Base-by-base conservation (phyloP, 2,329 filamentous ascomycete species). In the Neonectria sp. region DNA sequence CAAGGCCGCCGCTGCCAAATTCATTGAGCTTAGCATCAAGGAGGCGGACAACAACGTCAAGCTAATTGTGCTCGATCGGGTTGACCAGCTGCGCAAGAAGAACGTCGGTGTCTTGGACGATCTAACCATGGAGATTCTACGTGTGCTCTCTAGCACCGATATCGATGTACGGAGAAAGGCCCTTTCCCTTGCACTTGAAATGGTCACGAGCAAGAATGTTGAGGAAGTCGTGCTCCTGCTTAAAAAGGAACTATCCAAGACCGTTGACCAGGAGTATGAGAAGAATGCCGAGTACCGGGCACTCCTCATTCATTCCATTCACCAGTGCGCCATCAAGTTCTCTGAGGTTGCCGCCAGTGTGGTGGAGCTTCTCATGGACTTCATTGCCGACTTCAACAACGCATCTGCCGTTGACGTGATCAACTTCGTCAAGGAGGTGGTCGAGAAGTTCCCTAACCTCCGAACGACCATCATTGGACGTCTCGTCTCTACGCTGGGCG, bases 31-130 rank as follows among this genome's bases (percentile, higher is more conserved):
- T 9, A 95, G 93, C 79, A 98, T 99, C 80, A 97, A 97, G 83
- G 96, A 98, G 82, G 92, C 96, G 1, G 96, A 99, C 81, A 99
- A 99, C 86, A 99, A 99, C 79, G 96, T 99, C 71, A 99, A 99
- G 85, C 91, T 99, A 52, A 99, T 99, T 74, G 96, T 99, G 24
- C 87, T 99, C 49, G 96, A 98, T 78, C 92, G 95, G 52, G 96
- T 99, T 43, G 93, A 97, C 76, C 92, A 95, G 76, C 82, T 98
- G 69, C 89, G 95, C 74, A 91, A 92, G 79, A 94, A 94, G 82
- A 97, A 97, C 74, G 93, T 96, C 78, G 95, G 95, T 59, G 91
- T 98, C 24, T 83, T 99, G 65, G 95, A 98, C 78, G 96, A 99
- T 77, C 83, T 98, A 55, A 94, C 93, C 5, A 98, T 99, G 96